Conservation (phyloP, 2,329 filamentous ascomycete genomes). For the Colletotrichum tabaci region DNA sequence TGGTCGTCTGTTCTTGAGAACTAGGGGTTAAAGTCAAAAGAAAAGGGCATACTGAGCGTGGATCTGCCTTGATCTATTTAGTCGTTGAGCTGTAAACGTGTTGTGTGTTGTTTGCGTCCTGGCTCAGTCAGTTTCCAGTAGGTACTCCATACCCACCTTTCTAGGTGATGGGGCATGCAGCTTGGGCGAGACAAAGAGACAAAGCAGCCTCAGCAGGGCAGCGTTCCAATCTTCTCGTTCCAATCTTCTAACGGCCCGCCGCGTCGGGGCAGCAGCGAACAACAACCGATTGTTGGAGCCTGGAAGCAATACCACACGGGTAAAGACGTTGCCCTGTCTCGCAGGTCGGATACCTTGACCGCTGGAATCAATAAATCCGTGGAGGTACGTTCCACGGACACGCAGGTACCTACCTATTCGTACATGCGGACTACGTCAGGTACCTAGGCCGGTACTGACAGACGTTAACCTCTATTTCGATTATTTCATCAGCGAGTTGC, state of each 20-base stretch:
- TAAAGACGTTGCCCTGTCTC: background rate
- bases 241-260: slow-evolving; percentile 7
- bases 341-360: background rate
- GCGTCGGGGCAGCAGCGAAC: slow-evolving; percentile 1
- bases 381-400: background rate
- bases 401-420: background rate
- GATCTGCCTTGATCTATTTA: background rate
- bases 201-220: background rate
- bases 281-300: background rate
- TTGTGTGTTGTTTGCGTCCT: background rate
- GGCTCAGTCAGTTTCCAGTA: too few relatives aligned
- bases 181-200: slow-evolving; percentile 7
- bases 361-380: background rate
- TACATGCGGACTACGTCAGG: too few relatives aligned
- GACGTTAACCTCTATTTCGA: background rate
- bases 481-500: background rate
- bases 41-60: slow-evolving; percentile 8
- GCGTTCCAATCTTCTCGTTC: background rate
- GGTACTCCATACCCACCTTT: too few relatives aligned
- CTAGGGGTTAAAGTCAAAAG: slow-evolving; percentile 26
- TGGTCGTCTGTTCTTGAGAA: slow-evolving; percentile 23
- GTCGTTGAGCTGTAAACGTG: slow-evolving; percentile 13
- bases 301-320: background rate
- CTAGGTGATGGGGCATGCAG: background rate
- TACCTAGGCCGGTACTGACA: too few relatives aligned